Conservation (phyloP, 163 green algal species). For the Coccomyxa subellipsoidea region DNA sequence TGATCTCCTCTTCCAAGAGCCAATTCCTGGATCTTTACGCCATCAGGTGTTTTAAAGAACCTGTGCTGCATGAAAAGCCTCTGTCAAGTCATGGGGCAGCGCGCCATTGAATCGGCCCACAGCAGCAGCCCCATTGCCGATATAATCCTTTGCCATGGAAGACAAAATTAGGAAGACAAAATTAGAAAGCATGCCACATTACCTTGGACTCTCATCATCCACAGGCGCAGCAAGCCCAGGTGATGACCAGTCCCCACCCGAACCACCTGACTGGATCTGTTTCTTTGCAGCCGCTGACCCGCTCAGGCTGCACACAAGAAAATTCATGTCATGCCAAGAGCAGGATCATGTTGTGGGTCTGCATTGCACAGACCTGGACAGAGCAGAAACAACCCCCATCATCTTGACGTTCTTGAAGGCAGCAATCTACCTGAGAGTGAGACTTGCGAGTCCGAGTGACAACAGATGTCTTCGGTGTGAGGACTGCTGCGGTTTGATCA, state of each 20-base stretch:
- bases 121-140: not conserved
- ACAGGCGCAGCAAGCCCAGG: conserved; percentile 1
- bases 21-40: conserved; percentile 67
- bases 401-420: not conserved
- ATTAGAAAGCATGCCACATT: not conserved
- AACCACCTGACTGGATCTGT: not conserved
- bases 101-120: not conserved
- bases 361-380: too few relatives aligned
- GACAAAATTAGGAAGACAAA: not conserved
- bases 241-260: not conserved
- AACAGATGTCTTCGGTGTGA: too few relatives aligned
- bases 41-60: conserved; percentile 57
- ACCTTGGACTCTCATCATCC: not conserved
- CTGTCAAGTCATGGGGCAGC: too few relatives aligned
- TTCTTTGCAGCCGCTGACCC: not conserved
- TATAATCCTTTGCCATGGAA: not conserved
- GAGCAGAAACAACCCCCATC: too few relatives aligned
- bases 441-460: not conserved
- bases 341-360: too few relatives aligned
- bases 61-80: conserved; percentile 9
- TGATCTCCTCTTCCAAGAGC: conserved; percentile 29
- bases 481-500: too few relatives aligned
- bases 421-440: not conserved
- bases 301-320: not conserved
- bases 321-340: not conserved